Evolutionary conservation across 2,329 filamentous ascomycete genomes (phyloP).

Genomic region (Neurospora sp.): DNA sequence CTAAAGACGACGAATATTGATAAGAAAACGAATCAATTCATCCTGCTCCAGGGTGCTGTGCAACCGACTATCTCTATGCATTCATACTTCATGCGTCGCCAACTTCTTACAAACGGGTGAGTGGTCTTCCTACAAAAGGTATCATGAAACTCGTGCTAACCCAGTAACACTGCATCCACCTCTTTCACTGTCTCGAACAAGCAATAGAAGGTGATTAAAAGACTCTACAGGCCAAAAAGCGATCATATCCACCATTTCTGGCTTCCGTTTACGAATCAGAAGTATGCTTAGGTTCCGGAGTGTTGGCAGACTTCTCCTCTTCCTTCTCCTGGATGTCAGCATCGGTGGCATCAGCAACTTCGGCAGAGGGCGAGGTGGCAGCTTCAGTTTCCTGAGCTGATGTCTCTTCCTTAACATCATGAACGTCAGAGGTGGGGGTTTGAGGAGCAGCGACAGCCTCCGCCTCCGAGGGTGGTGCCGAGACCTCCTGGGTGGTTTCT

Average conservation of each 20-base stretch:
- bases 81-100: conserved; percentile 3
- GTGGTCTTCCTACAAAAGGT: conserved; percentile 9
- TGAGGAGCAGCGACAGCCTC: conserved; percentile 7
- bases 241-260: conserved; percentile 7
- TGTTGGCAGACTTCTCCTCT: conserved; percentile 1
- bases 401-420: conserved; percentile 3
- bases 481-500: conserved; percentile 1
- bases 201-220: conserved; percentile 7
- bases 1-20: neutral
- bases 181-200: neutral
- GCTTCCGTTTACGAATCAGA: neutral
- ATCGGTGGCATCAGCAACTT: neutral
- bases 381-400: conserved; percentile 6
- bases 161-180: conserved; percentile 10
- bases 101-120: conserved; percentile 5
- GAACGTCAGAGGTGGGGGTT: neutral
- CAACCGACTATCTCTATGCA: neutral
- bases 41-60: conserved; percentile 5
- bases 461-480: neutral
- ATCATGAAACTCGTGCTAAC: conserved; percentile 14
- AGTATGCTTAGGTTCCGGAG: neutral
- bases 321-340: neutral
- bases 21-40: conserved; percentile 2
- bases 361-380: neutral
- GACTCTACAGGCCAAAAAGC: conserved; percentile 5